Evolutionary conservation across 2,329 filamentous ascomycete species (phyloP), one percentile per base, ranked within the genome.

Genomic region (Neopestalotiopsis clavispora): DNA sequence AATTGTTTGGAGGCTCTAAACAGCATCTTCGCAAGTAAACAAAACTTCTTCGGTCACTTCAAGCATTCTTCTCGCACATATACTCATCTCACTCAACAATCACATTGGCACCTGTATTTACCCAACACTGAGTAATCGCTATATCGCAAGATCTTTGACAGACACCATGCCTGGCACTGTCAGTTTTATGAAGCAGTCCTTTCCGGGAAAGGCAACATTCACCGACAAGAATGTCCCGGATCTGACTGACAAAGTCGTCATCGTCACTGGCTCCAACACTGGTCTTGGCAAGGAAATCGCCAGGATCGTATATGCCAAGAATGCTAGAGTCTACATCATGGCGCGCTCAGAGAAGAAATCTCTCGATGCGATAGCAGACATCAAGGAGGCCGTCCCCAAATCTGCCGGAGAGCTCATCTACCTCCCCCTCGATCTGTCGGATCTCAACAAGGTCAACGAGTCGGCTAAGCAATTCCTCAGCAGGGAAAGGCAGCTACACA

Each of bases 371-470:
- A 67, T 67, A 5, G 17, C 14, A 9, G n/a, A 23, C 20, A 67
- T 67, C 57, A 67, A 59, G 45, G 20, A 13, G 17, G 32, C 52
- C 17, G 6, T 42, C 9, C 65, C 65, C 12, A 60, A 40, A 12
- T 67, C 65, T 13, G 20, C 14, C 23, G 65, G 65, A 49, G 56
- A 67, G 56, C 34, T 67, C 30, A n/a, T 20, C 17, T 61, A 40
- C 20, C 20, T 67, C 9, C 0, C 80, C 0, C 70, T 75, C 5
- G 75, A 77, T 49, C 70, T 78, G 23, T 61, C 71, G 49, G 75
- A 77, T 42, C 52, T 76, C 20, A 59, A 56, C 28, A 73, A 69
- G n/a, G 57, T 72, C 62, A 72, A 71, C 23, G n/a, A 59, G 1
- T 66, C 69, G 2, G 71, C 68, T 17, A 23, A 69, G 17, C 38